phyloP scores from a whole-genome alignment of 345 rosid species.

The Gossypium mustelinum region DNA sequence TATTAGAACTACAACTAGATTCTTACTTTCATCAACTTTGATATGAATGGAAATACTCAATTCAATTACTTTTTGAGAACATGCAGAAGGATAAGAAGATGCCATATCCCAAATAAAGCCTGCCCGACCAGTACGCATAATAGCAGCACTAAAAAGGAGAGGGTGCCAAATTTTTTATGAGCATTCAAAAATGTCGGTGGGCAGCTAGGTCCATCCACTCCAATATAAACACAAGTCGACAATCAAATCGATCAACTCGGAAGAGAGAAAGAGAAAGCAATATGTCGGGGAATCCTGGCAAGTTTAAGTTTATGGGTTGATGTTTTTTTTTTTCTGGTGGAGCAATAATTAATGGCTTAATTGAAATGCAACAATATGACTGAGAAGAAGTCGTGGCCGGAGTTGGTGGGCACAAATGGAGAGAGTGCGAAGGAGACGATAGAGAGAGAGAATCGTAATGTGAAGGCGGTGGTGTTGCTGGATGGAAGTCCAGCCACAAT shows the following conservation, averaged over 20 bases:
- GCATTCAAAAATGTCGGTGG: neutral
- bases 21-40: too few species aligned
- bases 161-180: neutral
- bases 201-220: neutral
- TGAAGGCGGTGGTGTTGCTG: slow-evolving; percentile 19
- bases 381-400: slow-evolving; percentile 38
- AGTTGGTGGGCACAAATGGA: slow-evolving; percentile 27
- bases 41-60: too few species aligned
- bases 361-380: neutral
- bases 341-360: neutral
- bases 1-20: too few species aligned
- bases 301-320: neutral
- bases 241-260: neutral
- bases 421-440: slow-evolving; percentile 18
- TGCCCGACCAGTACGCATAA: neutral
- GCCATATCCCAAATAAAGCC: neutral
- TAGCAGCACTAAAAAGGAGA: neutral
- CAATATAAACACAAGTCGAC: neutral
- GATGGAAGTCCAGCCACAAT: slow-evolving; percentile 15
- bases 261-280: neutral
- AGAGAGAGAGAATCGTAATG: slow-evolving; percentile 26
- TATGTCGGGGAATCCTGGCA: neutral
- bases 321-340: neutral
- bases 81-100: neutral
- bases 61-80: neutral